Evolutionary conservation across 805 yeast genomes (phyloP), one percentile per base, ranked within the genome.

Genomic region (Priceomyces carsonii): DNA sequence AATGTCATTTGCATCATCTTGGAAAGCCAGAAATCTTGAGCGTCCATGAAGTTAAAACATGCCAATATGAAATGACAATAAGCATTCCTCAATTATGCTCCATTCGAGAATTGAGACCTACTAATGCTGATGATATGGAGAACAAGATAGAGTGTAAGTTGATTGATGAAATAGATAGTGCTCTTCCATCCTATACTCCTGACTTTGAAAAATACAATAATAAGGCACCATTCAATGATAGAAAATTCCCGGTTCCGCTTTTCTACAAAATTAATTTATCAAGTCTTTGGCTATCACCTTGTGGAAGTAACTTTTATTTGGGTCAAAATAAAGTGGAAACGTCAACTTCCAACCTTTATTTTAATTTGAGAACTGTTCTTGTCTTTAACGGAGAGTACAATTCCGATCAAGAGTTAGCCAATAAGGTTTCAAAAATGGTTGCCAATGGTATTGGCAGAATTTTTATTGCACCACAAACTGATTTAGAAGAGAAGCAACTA

Each of bases 41-140:
- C 50, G 66, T 78, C 3, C 59, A 59, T 32, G 89, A 82, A 53
- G 57, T 67, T 20, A 69, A 66, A 36, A 76, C 82, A 0, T 82
- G 89, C 51, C 71, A 71, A 29, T 82, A 82, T 49, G 66, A 66
- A 43, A 66, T 79, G 56, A 61, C 62, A 18, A 57, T 82, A 3
- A 67, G 66, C 30, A 66, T 80, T 0, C 80, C 80, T 0, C 51
- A 57, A 6, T 57, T 82, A 16, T 82, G 88, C 44, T 38, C 38
- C 35, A 29, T 51, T 49, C 51, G 63, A 45, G 68, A 63, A 30
- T 64, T 68, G 33, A 33, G 39, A 25, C 61, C 63, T 4, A 50
- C 37, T 16, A 36, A 45, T 10, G 33, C 43, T 8, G 54, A 53
- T 16, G 61, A 56, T 18, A 45, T 51, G 18, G 50, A 51, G 21